Base-by-base conservation (phyloP, 164 flowering plant genomes). In the Chloranthus sessilifolius region DNA sequence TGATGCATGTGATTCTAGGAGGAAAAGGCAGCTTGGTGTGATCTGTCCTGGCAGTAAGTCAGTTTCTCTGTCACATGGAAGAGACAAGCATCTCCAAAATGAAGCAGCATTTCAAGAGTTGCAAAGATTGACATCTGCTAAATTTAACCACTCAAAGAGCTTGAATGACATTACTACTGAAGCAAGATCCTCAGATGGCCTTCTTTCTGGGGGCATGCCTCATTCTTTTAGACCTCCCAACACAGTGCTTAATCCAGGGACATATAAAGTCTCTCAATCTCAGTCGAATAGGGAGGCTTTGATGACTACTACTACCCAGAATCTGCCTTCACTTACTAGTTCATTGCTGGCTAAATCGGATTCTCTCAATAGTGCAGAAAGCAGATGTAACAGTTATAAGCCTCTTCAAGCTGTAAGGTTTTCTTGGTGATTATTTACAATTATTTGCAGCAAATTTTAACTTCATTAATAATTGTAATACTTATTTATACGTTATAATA, bases 11-110 rank as follows among this genome's bases (percentile, higher is more conserved):
- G 42, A 43, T 57, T 36, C 50, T 22, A 25, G 65, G 40, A 47
- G 23, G 47, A 72, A 65, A 62, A 60, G 69, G 54, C 61, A 52
- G 26, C 52, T 60, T 46, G 55, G 59, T 45, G 71, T 60, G 45
- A 57, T 46, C 46, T 25, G 16, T 63, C 27, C 50, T 58, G 52
- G 35, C 16, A 31, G 37, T 49, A 38, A 20, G 30, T 53, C 45
- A 27, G 60, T 3, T 40, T 26, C 53, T 38, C 27, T 50, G 44
- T 22, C 36, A 37, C 43, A 34, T 7, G 10, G 24, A 27, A 43
- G 35, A n/a, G 36, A 7, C 10, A 52, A 28, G 28, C 22, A 43
- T 54, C 25, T 43, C 35, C 55, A 59, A 59, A 44, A 31, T 14
- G 31, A 43, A 64, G 28, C 40, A 41, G 21, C 15, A 19, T n/a